Evolutionary conservation across 2,329 filamentous ascomycete genomes (phyloP), one percentile per base, ranked within the genome.

Genomic region (Xylaria sp.): DNA sequence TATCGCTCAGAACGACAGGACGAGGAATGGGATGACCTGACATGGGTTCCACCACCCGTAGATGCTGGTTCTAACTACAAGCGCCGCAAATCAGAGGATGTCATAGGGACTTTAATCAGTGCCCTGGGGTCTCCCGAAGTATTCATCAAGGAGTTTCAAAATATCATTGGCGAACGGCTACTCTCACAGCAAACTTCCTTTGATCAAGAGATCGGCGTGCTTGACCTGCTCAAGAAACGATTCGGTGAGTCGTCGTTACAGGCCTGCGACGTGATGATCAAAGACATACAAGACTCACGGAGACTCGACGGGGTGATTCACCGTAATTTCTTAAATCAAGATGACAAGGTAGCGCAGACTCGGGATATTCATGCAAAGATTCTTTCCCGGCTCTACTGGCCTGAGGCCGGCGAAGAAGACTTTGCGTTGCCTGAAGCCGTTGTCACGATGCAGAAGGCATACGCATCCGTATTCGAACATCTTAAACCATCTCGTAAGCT

Each of bases 241-340:
- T 94, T 98, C 66, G 95, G 95, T 28, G 94, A 98, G 73, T 86
- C 88, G 33, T 90, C 93, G 18, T 83, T 99, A 55, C 96, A 98
- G 78, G 92, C 93, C 58, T 98, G 94, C 80, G 95, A 99, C 78
- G 96, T 99, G 75, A 99, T 99, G 96, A 88, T 99, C 66, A 93
- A 92, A 72, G 96, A 99, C 78, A 92, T 98, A 43, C 88, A 92
- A 72, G 94, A 98, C 76, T 97, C 94, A 1, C 86, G 87, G 69
- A 87, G 89, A 51, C 88, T 97, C 68, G 92, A 98, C 77, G 82
- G 85, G 8, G 83, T 86, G 13, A 89, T 97, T 56, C 84, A 89
- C 51, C 86, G 85, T 66, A 83, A 75, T 62, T 71, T 74, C 54
- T 66, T 75, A 52, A 75, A 72, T 59, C 73, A 74, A 23, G 56